Base-by-base conservation (phyloP, 805 yeast species). In the Tetrapisispora phaffii region DNA sequence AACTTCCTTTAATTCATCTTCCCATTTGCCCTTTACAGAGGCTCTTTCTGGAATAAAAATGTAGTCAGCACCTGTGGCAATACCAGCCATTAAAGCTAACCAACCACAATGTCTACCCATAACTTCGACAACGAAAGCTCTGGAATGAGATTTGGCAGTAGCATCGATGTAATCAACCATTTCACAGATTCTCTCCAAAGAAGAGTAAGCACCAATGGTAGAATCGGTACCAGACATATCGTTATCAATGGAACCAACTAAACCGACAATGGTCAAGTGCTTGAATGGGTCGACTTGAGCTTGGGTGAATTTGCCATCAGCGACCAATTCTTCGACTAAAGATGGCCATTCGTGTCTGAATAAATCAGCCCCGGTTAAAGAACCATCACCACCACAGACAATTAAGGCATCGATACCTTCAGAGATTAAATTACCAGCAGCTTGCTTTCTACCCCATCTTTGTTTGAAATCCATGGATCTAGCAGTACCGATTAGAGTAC, bases 21-120 rank as follows among this genome's bases (percentile, higher is more conserved):
- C 77, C 98, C 98, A 93, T 29, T 74, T 72, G 29, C 72, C 72
- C 17, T 81, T 71, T 44, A 72, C 68, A 7, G 95, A 85, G 4
- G 98, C 97, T 66, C 82, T 80, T 69, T 93, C 98, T 29, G 98
- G 98, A 52, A 93, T 84, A 57, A 93, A 82, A 47, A 88, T 83
- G 63, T 79, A 88, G 68, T 93, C 98, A 2, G 98, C 97, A 57
- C 93, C 85, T 24, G 97, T 86, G 37, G 97, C 88, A 50, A 90
- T 82, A 60, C 97, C 98, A 4, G 98, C 94, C 93, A 88, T 89
- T 55, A 93, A 71, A 1, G 94, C 97, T 56, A 93, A 76, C 98
- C 98, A 93, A 51, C 98, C 98, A 73, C 98, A 93, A 66, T 93
- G 97, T 62, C 98, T 80, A 50, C 98, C 98, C 98, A 93, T 93